Percentiles rank a stretch among this genome's conserved stretches.
Evolutionary conservation across 1,139 yeast species (phyloP).

Genomic region (Taphrina betulina): DNA sequence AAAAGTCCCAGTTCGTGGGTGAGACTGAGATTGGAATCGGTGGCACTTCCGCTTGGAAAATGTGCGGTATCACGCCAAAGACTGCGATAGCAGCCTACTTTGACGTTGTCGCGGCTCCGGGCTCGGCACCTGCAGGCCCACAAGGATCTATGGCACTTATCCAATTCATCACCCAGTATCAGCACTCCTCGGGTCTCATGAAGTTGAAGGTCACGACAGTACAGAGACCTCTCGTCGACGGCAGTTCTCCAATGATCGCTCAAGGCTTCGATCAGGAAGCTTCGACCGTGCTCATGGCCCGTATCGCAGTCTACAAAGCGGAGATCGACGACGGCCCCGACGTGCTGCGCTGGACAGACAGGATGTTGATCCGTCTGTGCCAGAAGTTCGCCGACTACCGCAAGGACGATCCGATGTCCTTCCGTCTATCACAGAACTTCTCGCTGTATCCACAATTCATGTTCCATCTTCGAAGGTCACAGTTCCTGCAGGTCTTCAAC

Average conservation of each 20-base stretch:
- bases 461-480: constrained; percentile 93
- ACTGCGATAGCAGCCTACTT: constrained; percentile 85
- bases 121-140: constrained; percentile 46
- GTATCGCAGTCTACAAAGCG: constrained; percentile 87
- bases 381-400: constrained; percentile 83
- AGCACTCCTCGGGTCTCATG: constrained; percentile 59
- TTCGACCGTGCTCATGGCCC: constrained; percentile 92
- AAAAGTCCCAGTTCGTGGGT: constrained; percentile 68
- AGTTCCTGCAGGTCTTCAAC: constrained; percentile 92
- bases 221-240: constrained; percentile 59
- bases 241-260: constrained; percentile 55
- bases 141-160: constrained; percentile 48
- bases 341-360: constrained; percentile 81
- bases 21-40: constrained; percentile 94
- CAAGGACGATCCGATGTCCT: constrained; percentile 71
- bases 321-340: constrained; percentile 74
- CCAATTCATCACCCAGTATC: constrained; percentile 77
- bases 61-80: constrained; percentile 79
- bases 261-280: constrained; percentile 96
- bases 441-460: constrained; percentile 93
- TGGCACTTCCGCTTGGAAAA: constrained; percentile 81
- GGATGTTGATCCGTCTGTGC: constrained; percentile 78
- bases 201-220: constrained; percentile 90
- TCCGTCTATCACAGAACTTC: constrained; percentile 73
- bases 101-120: constrained; percentile 58